Base-by-base conservation (phyloP, 768 basidiomycete species). In the Amanita thiersii region DNA sequence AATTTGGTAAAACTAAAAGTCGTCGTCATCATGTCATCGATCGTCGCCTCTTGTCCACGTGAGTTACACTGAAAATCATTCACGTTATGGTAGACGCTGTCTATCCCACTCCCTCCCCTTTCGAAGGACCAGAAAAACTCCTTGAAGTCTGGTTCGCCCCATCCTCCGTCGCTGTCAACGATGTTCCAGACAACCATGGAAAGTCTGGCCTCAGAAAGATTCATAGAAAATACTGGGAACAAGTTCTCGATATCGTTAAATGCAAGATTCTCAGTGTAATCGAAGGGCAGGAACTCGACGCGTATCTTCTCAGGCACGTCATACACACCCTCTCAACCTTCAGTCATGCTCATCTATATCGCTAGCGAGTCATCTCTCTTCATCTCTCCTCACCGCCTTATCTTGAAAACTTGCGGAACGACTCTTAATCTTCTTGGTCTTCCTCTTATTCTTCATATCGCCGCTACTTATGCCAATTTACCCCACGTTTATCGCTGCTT, bases 391-490 rank as follows among this genome's bases (percentile, higher is more conserved):
- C 93, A 99, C 64, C 83, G 91, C 43, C 74, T 99, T 46, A 98
- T 99, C 53, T 79, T 99, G 56, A 99, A 99, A 65, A 99, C 96
- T 9, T 99, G 96, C 61, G 96, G 96, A 18, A 99, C 96, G 3
- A 99, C 96, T 4, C 81, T 98, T 47, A 97, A 98, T 65, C 83
- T 99, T 37, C 74, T 94, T 48, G 96, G 96, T 9, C 73, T 99
- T 38, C 89, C 91, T 15, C 79, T 90, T 44, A 94, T 99, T 53
- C 86, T 99, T 46, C 82, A 91, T 53, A 94, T 98, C 56, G 96
- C 96, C 1, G 70, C 76, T 25, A 65, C 69, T 5, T 65, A 83
- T 28, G 85, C 82, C 8, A 69, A 73, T 37, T 63, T 90, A 46
- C 67, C 67, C 18, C 70, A 73, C 24, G 88, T 97, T 23, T 77